These are phyloP conservation scores for Actinomortierella ambigua DNA, from an alignment of 371 early-diverging fungal species.

Conservation along the genomic window DNA sequence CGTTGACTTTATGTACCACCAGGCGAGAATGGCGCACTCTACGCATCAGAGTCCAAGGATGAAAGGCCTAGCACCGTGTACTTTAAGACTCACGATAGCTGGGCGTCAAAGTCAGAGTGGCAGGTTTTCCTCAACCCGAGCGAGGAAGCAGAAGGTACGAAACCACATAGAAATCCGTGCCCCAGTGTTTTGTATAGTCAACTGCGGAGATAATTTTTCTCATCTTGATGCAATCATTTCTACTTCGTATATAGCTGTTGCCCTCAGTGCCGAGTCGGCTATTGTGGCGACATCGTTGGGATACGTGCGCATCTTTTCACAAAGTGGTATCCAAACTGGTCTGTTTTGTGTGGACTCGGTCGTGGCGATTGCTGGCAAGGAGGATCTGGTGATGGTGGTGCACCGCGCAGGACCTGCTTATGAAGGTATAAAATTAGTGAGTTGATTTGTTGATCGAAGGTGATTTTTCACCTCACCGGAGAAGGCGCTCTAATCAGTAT, in stretches of 20 bases:
- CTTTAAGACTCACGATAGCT: slow-evolving; percentile 72
- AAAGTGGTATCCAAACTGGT: slow-evolving; percentile 77
- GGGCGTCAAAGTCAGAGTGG: slow-evolving; percentile 82
- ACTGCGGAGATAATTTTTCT: not conserved
- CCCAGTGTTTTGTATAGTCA: not conserved
- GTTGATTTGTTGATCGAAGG: no score
- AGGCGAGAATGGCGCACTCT: slow-evolving; percentile 73
- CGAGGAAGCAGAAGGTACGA: slow-evolving; percentile 67
- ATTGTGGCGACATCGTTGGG: slow-evolving; percentile 78
- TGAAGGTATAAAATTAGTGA: slow-evolving; percentile 37
- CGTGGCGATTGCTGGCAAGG: slow-evolving; percentile 65
- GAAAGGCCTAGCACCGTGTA: slow-evolving; percentile 52
- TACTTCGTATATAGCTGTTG: slow-evolving; percentile 58
- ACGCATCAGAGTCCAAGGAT: slow-evolving; percentile 62
- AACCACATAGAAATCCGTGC: not conserved
- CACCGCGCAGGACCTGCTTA: slow-evolving; percentile 54
- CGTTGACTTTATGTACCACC: not conserved
- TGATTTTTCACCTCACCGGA: no score
- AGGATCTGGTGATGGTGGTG: slow-evolving; percentile 58
- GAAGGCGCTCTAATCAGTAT: not conserved
- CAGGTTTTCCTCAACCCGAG: slow-evolving; percentile 62
- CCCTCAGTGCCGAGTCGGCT: slow-evolving; percentile 70
- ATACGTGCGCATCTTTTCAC: slow-evolving; percentile 77
- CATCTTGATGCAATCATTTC: not conserved
- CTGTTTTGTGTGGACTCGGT: slow-evolving; percentile 70